A percentile compares a stretch with the other conserved stretches of the same genome.
Evolutionary conservation across 805 yeast species (phyloP).

Genomic region (Maudiozyma saulgeensis): DNA sequence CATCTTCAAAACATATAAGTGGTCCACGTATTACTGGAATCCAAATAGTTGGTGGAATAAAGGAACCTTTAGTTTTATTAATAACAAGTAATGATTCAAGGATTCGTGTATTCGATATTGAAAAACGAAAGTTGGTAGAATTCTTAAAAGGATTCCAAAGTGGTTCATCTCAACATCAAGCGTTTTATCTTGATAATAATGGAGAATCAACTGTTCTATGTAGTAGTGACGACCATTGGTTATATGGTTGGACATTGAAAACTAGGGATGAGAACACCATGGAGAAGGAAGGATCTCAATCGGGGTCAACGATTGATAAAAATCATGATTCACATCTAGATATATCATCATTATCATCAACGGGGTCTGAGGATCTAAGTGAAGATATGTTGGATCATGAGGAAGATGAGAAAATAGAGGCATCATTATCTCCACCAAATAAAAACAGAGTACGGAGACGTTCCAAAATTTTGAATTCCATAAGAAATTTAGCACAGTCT

Average conservation of each 20-base stretch:
- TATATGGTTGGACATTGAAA: conserved; percentile 65
- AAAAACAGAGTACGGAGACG: not conserved
- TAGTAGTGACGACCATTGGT: conserved; percentile 84
- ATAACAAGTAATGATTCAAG: conserved; percentile 78
- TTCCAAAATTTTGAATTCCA: not conserved
- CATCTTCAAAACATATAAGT: conserved; percentile 6
- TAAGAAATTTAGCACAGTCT: conserved; percentile 1
- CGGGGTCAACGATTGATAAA: not conserved
- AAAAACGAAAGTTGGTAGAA: conserved; percentile 45
- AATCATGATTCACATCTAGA: not conserved
- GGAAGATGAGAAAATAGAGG: not conserved
- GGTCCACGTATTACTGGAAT: conserved; percentile 72
- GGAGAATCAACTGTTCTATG: conserved; percentile 42
- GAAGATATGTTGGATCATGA: not conserved
- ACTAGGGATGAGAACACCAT: conserved; percentile 10
- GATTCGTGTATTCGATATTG: conserved; percentile 52
- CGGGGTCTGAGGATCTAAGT: not conserved
- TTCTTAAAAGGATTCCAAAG: conserved; percentile 69
- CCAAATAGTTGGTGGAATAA: conserved; percentile 30
- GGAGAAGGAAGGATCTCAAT: not conserved
- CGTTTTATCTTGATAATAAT: conserved; percentile 26
- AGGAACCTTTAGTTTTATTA: conserved; percentile 34
- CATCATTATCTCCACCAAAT: not conserved
- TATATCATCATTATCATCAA: not conserved
- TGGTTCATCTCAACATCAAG: conserved; percentile 61